These are phyloP conservation scores for Vicia sativa DNA, from an alignment of 306 rosid genomes.

Conservation along the genomic window DNA sequence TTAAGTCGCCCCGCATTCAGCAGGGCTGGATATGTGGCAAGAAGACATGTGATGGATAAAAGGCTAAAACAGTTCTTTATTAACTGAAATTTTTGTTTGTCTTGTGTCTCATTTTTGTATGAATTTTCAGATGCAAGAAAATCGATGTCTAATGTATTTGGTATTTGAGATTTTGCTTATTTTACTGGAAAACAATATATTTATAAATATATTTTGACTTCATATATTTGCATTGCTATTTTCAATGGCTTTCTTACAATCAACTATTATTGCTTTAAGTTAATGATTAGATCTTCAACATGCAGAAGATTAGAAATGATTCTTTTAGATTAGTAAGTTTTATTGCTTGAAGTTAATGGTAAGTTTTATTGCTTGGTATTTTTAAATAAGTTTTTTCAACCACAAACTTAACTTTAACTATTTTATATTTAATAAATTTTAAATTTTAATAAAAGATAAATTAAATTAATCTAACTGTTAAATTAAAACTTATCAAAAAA, in stretches of 20 bases:
- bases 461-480: too few species aligned
- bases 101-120: conserved; percentile 13
- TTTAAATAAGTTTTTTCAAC: too few species aligned
- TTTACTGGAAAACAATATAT: neutral
- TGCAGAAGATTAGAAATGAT: too few species aligned
- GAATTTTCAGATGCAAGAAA: conserved; percentile 6
- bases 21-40: conserved; percentile 21
- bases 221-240: neutral
- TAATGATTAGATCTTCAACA: too few species aligned
- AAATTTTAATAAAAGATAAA: too few species aligned
- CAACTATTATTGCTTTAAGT: too few species aligned
- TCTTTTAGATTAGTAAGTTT: too few species aligned
- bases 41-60: conserved; percentile 31
- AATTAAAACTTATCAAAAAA: too few species aligned
- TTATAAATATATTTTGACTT: neutral
- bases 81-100: conserved; percentile 21
- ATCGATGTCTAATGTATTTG: neutral
- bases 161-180: neutral
- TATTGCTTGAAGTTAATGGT: too few species aligned
- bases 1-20: conserved; percentile 10
- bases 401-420: too few species aligned
- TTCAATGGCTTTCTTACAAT: neutral
- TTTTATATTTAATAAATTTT: too few species aligned
- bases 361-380: too few species aligned
- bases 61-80: neutral